These are phyloP conservation scores for Collybia sp. DNA, from an alignment of 768 basidiomycete species.

Conservation along the genomic window DNA sequence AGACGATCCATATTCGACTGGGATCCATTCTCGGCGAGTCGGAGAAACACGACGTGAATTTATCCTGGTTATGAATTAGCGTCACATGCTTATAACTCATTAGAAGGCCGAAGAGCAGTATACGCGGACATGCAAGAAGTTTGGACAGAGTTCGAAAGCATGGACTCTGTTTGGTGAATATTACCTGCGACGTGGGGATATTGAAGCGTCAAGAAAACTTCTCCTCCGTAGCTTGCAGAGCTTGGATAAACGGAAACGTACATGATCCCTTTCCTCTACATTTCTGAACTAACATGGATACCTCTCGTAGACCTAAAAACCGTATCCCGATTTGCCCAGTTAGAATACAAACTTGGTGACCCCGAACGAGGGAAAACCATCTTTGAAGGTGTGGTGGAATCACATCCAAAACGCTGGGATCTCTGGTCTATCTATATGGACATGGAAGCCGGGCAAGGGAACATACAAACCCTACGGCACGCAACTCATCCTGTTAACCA, in stretches of 20 bases:
- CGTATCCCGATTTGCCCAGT: slow-evolving; percentile 89
- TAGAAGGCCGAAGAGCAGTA: slow-evolving; percentile 94
- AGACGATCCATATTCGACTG: slow-evolving; percentile 82
- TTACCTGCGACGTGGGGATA: slow-evolving; percentile 65
- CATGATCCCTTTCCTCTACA: slow-evolving; percentile 8
- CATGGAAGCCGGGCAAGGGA: slow-evolving; percentile 80
- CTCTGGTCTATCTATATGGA: slow-evolving; percentile 97
- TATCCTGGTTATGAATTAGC: background rate
- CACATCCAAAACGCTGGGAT: slow-evolving; percentile 92
- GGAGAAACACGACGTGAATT: slow-evolving; percentile 69
- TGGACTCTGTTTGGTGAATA: slow-evolving; percentile 90
- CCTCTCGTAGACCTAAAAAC: slow-evolving; percentile 80
- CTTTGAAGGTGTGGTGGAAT: slow-evolving; percentile 95
- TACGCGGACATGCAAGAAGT: slow-evolving; percentile 89
- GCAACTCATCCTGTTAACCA: slow-evolving; percentile 10
- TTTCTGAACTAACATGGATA: background rate
- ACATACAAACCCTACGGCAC: slow-evolving; percentile 77
- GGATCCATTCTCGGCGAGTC: slow-evolving; percentile 83
- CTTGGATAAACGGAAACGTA: slow-evolving; percentile 92
- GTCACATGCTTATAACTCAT: slow-evolving; percentile 1
- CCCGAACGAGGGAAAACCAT: slow-evolving; percentile 93
- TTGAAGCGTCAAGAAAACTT: slow-evolving; percentile 81
- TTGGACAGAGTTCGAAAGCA: slow-evolving; percentile 86
- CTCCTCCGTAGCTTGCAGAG: slow-evolving; percentile 86
- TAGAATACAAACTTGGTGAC: slow-evolving; percentile 94